These are phyloP conservation scores for Colletotrichum sojae DNA, from an alignment of 2,329 filamentous ascomycete genomes.

Conservation along the genomic window DNA sequence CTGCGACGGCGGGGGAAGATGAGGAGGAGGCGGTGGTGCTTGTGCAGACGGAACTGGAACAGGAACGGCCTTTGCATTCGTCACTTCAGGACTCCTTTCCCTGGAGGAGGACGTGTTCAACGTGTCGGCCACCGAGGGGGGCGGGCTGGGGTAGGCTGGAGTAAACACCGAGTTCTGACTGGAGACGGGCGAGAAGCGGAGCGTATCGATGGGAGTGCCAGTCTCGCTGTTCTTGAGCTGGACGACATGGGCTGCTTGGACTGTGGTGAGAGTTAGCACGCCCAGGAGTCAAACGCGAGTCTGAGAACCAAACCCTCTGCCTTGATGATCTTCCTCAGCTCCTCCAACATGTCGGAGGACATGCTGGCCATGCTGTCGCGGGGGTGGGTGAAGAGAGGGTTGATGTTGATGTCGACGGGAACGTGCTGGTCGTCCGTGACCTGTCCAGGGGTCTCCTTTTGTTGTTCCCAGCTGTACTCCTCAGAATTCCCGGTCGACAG, in stretches of 20 bases:
- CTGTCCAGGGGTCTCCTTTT: slow-evolving; percentile 21
- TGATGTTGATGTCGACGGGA: slow-evolving; percentile 4
- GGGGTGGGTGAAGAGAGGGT: slow-evolving; percentile 3
- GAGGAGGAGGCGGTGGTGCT: not conserved
- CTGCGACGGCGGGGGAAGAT: not conserved
- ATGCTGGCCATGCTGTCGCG: slow-evolving; percentile 32
- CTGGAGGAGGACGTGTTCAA: slow-evolving; percentile 1
- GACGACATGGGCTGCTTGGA: slow-evolving; percentile 21
- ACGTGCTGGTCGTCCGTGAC: not conserved
- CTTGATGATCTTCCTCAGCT: slow-evolving; percentile 44
- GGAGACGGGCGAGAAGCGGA: slow-evolving; percentile 3
- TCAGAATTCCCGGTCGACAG: not conserved
- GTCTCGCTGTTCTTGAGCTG: slow-evolving; percentile 30
- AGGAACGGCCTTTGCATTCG: not conserved
- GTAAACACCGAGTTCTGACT: slow-evolving; percentile 24
- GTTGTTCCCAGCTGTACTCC: slow-evolving; percentile 16
- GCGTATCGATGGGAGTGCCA: slow-evolving; percentile 7
- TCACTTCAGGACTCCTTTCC: slow-evolving; percentile 19
- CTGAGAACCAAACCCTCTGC: slow-evolving; percentile 39
- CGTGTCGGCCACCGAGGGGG: slow-evolving; percentile 2
- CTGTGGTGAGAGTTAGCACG: slow-evolving; percentile 10
- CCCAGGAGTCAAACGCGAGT: too few relatives aligned
- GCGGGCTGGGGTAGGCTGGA: slow-evolving; percentile 25
- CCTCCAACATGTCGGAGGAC: slow-evolving; percentile 41
- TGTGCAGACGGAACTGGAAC: not conserved